Evolutionary conservation across 352 stramenopile species (phyloP), one percentile per base, ranked within the genome.

Genomic region (Phytopythium kandeliae): DNA sequence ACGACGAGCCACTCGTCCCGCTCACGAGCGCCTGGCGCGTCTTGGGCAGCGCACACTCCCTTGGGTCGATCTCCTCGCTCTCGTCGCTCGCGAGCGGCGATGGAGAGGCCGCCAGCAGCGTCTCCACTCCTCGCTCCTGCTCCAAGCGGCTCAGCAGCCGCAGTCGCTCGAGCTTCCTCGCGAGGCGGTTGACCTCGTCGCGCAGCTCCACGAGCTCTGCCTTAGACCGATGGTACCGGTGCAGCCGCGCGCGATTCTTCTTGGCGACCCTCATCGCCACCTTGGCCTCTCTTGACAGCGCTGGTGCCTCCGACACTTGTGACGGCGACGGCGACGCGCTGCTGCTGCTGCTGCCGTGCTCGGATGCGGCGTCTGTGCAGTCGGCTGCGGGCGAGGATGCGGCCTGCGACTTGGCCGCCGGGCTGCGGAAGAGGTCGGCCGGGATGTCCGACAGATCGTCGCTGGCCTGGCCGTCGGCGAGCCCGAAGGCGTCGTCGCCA

Each of bases 181-280:
- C 33, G 2, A 52, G 46, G 33, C 33, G 28, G 21, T 10, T 6
- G 21, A 24, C 46, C 3, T 52, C 12, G 12, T 2, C 46, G 4
- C 46, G 19, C 21, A 52, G 33, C 21, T 44, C 33, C 11, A 24
- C 33, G 21, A 52, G 34, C 22, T 52, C 46, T 7, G 46, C 31
- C 33, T 52, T 52, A 33, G 46, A 52, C 21, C 24, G 46, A 33
- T 52, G 34, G 33, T 52, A 52, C 19, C 46, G 46, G 13, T 52
- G 46, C 46, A 52, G 33, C 9, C 46, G 46, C 33, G 46, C 46
- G 46, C 46, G 33, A 22, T 52, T 52, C 46, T 52, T 52, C 31
- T 9, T 40, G n/a, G 33, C 46, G 19, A 34, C 10, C 4, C 46
- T 21, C 3, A 16, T 21, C 12, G 31, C 31, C 12, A 9, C 22